Conservation (phyloP, 805 yeast genomes). For the Pichia occidentalis region DNA sequence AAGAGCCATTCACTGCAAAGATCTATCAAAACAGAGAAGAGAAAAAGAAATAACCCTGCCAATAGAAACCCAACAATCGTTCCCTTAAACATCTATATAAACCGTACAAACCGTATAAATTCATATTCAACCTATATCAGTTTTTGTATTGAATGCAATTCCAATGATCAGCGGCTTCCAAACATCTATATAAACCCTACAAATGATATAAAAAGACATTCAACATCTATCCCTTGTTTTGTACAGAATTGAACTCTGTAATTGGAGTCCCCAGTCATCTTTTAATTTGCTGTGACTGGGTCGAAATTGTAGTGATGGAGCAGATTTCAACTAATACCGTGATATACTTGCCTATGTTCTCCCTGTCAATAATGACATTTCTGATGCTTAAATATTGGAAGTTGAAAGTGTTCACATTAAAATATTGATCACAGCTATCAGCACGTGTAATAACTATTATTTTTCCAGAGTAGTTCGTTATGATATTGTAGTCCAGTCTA, state of each 20-base stretch:
- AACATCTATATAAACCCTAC: no score
- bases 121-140: background rate
- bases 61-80: background rate
- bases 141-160: no score
- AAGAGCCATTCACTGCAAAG: constrained; percentile 92
- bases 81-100: no score
- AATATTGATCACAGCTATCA: constrained; percentile 7
- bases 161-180: no score
- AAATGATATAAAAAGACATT: no score
- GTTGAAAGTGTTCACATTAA: constrained; percentile 5
- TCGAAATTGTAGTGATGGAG: constrained; percentile 1
- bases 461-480: background rate
- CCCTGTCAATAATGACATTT: constrained; percentile 2
- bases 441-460: constrained; percentile 1
- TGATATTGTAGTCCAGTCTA: background rate
- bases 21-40: constrained; percentile 53
- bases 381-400: constrained; percentile 6
- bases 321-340: background rate
- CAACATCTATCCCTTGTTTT: no score
- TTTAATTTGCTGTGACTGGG: no score
- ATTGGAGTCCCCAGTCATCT: no score
- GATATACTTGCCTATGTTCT: background rate
- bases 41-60: constrained; percentile 5
- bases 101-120: background rate
- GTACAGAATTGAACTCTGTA: no score